phyloP scores from a whole-genome alignment of 2,329 filamentous ascomycete genomes.

The Pseudonectria foliicola region DNA sequence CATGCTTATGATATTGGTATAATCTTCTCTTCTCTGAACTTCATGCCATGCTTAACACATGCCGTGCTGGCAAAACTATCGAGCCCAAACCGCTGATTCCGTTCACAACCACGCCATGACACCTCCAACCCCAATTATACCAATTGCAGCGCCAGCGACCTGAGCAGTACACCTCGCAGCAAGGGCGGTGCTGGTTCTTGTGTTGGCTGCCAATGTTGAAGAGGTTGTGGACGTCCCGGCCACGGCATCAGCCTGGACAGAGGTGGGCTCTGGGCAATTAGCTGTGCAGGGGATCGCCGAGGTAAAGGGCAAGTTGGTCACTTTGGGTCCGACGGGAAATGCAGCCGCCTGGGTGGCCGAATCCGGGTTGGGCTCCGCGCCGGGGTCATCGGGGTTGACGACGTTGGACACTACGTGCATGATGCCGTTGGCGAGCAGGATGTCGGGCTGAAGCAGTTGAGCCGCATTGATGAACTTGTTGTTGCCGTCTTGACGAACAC shows the following conservation, averaged over 20 bases:
- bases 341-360: constrained; percentile 39
- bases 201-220: constrained; percentile 8
- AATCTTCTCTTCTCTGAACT: too few species aligned
- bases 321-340: constrained; percentile 42
- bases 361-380: constrained; percentile 30
- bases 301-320: constrained; percentile 33
- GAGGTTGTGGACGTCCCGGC: constrained; percentile 14
- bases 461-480: constrained; percentile 48
- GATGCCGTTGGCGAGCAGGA: constrained; percentile 50
- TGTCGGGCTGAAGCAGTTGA: constrained; percentile 43
- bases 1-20: too few species aligned
- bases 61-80: too few species aligned
- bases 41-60: too few species aligned
- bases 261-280: constrained; percentile 30
- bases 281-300: constrained; percentile 35
- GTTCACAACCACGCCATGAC: constrained; percentile 20
- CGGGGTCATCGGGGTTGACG: constrained; percentile 35
- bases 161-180: constrained; percentile 21
- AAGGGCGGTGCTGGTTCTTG: constrained; percentile 18
- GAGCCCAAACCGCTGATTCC: not conserved
- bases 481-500: constrained; percentile 32
- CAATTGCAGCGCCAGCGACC: constrained; percentile 22
- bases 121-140: constrained; percentile 22
- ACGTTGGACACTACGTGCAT: constrained; percentile 51
- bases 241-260: constrained; percentile 8